Evolutionary conservation across 768 basidiomycete species (phyloP), one percentile per base, ranked within the genome.

Genomic region (Gloeopeniophorella convolvens): DNA sequence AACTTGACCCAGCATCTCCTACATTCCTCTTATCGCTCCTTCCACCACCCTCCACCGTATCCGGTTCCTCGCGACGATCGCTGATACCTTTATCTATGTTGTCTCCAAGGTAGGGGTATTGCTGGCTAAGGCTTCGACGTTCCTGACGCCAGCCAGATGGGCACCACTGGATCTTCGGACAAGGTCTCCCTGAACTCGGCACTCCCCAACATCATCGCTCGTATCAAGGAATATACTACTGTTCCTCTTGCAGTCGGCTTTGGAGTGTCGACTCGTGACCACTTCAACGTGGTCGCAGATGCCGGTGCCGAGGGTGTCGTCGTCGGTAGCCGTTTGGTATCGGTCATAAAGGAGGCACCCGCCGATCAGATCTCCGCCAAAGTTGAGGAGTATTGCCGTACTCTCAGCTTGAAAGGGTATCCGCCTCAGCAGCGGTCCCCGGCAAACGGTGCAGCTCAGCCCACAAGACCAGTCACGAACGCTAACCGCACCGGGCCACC

Each of bases 31-130:
- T 18, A 85, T 99, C 57, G 94, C 95, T 1, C 96, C 96, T 2
- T 95, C 93, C 0, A 98, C 96, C 1, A 83, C 85, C 26, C 72
- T 89, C 37, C 72, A 80, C 44, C 86, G 96, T 33, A 90, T 98
- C 63, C 82, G 86, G 59, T 96, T 96, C 70, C 76, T 99, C 33
- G 72, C 90, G 2, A 81, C 85, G 7, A 97, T 99, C 59, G 95
- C 96, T 15, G 96, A 99, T 66, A 83, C 85, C 2, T 98, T 99
- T 74, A 91, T 99, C 56, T 99, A 99, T 65, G 82, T 99, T 40
- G 94, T 97, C n/a, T 96, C 94, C 41, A 95, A 91, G 74, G 92
- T 88, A 32, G 68, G 57, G 23, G 30, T 15, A 18, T 18, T 40
- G 40, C n/a, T 32, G 32, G 28, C 2, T 13, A 7, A 28, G 26